phyloP scores from a whole-genome alignment of 257 asterid genomes.

The Rehmannia glutinosa region DNA sequence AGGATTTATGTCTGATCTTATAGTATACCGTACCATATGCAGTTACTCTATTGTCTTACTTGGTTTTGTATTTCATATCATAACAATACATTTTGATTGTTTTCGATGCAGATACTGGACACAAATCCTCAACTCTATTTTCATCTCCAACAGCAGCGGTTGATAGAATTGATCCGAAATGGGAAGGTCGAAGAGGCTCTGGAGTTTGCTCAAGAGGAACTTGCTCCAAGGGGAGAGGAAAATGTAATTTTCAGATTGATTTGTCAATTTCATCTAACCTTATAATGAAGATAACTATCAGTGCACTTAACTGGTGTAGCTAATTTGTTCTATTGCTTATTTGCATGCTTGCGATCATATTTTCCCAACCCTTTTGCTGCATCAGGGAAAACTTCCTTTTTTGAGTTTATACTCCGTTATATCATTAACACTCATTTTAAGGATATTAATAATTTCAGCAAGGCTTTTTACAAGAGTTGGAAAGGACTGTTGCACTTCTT shows the following conservation, averaged over 20 bases:
- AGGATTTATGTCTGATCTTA: neutral
- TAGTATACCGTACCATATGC: neutral
- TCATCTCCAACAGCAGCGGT: slow-evolving; percentile 80
- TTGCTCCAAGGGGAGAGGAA: slow-evolving; percentile 84
- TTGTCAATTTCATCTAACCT: neutral
- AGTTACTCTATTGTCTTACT: too few species aligned
- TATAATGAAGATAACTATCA: neutral
- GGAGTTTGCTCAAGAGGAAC: slow-evolving; percentile 85
- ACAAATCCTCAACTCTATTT: slow-evolving; percentile 73
- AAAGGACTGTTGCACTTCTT: slow-evolving; percentile 64
- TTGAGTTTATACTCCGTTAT: neutral
- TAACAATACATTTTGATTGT: neutral
- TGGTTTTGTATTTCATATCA: neutral
- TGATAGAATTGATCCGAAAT: slow-evolving; percentile 66
- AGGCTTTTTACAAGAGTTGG: slow-evolving; percentile 64
- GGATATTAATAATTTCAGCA: slow-evolving; percentile 30
- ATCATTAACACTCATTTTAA: neutral
- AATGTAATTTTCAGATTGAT: slow-evolving; percentile 34
- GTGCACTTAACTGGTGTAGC: neutral
- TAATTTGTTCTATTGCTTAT: neutral
- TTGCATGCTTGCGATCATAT: neutral
- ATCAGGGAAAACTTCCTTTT: neutral
- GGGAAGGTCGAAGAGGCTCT: slow-evolving; percentile 74
- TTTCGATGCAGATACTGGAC: slow-evolving; percentile 65
- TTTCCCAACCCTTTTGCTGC: neutral